Conservation (phyloP, 2,329 filamentous ascomycete genomes). For the Aspergillus brasiliensis region DNA sequence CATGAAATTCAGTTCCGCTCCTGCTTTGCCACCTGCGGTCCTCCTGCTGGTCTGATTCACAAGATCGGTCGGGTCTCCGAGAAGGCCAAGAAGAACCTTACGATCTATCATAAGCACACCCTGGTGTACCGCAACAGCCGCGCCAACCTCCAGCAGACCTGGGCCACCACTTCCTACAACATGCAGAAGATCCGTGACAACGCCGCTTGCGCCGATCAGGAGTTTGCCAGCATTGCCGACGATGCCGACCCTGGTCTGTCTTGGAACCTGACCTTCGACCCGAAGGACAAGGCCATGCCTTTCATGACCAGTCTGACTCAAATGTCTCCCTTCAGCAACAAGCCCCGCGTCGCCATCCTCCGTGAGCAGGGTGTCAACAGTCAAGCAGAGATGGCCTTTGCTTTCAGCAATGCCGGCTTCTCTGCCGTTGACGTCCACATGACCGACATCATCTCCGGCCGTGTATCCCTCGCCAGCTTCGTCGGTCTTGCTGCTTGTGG, state of each 20-base stretch:
- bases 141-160: slow-evolving; percentile 77
- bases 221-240: slow-evolving; percentile 75
- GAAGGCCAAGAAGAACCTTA: slow-evolving; percentile 70
- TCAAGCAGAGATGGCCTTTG: slow-evolving; percentile 96
- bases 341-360: slow-evolving; percentile 84
- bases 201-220: slow-evolving; percentile 78
- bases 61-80: slow-evolving; percentile 77
- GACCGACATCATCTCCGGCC: slow-evolving; percentile 81
- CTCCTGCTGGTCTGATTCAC: slow-evolving; percentile 76
- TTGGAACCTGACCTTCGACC: slow-evolving; percentile 80
- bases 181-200: slow-evolving; percentile 93
- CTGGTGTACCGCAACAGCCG: slow-evolving; percentile 71
- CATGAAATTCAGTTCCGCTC: slow-evolving; percentile 84
- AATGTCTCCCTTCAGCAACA: slow-evolving; percentile 59
- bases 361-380: slow-evolving; percentile 96
- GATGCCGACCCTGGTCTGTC: slow-evolving; percentile 77
- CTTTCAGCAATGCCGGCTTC: slow-evolving; percentile 89
- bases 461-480: slow-evolving; percentile 78
- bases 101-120: slow-evolving; percentile 70
- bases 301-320: slow-evolving; percentile 63
- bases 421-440: slow-evolving; percentile 93
- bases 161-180: slow-evolving; percentile 83
- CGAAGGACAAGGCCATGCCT: slow-evolving; percentile 74
- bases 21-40: slow-evolving; percentile 88
- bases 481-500: slow-evolving; percentile 91